A percentile compares a stretch with the other conserved stretches of the same genome.
These are phyloP conservation scores for Blumeria hordei DNA, from an alignment of 2,329 filamentous ascomycete genomes.

Conservation along the genomic window DNA sequence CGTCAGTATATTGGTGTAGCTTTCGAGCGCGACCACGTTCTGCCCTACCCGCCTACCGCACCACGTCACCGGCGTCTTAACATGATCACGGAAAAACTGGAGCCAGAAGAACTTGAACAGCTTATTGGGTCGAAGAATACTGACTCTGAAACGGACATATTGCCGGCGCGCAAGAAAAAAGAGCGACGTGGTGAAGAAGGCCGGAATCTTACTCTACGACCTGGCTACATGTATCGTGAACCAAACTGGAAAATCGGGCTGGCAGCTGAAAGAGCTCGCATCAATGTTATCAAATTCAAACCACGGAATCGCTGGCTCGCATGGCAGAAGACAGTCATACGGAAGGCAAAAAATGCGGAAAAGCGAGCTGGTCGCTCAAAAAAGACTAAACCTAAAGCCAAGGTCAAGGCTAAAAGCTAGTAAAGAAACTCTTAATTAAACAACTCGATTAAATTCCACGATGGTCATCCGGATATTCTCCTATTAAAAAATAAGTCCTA, in stretches of 20 bases:
- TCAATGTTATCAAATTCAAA: constrained; percentile 31
- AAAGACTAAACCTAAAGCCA: neutral
- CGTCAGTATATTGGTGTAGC: constrained; percentile 88
- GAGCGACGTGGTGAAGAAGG: constrained; percentile 15
- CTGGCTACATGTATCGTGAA: constrained; percentile 38
- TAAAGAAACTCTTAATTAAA: too few species aligned
- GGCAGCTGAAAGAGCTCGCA: constrained; percentile 32
- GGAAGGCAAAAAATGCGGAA: constrained; percentile 25
- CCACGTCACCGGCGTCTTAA: constrained; percentile 52
- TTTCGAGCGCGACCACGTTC: constrained; percentile 55
- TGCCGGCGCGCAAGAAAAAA: constrained; percentile 6
- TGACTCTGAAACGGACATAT: constrained; percentile 3
- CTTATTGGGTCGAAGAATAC: constrained; percentile 7
- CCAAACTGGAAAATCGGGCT: constrained; percentile 45
- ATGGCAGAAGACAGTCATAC: constrained; percentile 33
- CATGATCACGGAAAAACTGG: constrained; percentile 33
- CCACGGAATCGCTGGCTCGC: constrained; percentile 32
- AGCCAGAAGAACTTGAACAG: constrained; percentile 1
- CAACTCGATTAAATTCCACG: too few species aligned
- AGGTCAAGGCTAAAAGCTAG: neutral
- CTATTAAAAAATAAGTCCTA: too few species aligned
- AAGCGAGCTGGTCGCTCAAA: constrained; percentile 25
- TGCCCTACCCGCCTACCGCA: constrained; percentile 55
- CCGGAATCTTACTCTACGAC: constrained; percentile 19
- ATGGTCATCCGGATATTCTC: too few species aligned